Evolutionary conservation across 352 stramenopile genomes (phyloP).

Genomic region (Globisporangium takayamanum): DNA sequence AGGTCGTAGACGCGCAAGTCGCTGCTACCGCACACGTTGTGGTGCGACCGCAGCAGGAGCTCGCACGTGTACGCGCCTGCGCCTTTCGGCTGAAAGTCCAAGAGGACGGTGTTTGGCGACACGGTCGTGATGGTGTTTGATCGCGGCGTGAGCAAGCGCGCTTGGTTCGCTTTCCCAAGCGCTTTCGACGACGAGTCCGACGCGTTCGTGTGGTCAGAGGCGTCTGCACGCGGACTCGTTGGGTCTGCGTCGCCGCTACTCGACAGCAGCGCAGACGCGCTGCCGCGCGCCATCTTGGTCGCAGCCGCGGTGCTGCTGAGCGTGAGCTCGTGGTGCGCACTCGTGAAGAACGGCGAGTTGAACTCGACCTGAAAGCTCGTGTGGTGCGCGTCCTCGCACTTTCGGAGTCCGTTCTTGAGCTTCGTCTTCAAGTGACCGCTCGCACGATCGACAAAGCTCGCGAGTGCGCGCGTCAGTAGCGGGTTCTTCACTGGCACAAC

Average conservation of each 20-base stretch:
- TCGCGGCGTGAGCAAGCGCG: constrained; percentile 38
- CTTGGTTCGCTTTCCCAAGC: constrained; percentile 35
- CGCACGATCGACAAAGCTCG: constrained; percentile 53
- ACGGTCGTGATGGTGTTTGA: constrained; percentile 20
- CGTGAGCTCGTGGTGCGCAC: constrained; percentile 47
- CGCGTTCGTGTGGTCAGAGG: constrained; percentile 3
- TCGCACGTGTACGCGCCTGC: constrained; percentile 69
- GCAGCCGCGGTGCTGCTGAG: constrained; percentile 15
- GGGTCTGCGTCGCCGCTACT: neutral
- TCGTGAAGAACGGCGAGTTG: constrained; percentile 86
- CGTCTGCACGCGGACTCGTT: neutral
- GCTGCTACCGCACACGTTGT: constrained; percentile 49
- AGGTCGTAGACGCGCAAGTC: constrained; percentile 85
- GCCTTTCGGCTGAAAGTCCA: constrained; percentile 73
- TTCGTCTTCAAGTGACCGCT: constrained; percentile 66
- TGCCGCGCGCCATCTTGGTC: constrained; percentile 4
- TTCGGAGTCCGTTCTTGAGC: constrained; percentile 70
- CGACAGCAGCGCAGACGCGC: constrained; percentile 2
- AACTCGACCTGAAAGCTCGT: constrained; percentile 63
- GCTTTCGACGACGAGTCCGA: constrained; percentile 17
- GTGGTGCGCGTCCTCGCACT: constrained; percentile 70
- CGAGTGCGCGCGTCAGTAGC: constrained; percentile 64
- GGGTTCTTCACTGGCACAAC: constrained; percentile 77
- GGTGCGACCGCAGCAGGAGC: constrained; percentile 50
- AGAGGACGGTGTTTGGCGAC: constrained; percentile 40